A percentile compares a stretch with the other conserved stretches of the same genome.
These are phyloP conservation scores for Holtermannia corniformis DNA, from an alignment of 768 basidiomycete genomes.

Conservation along the genomic window DNA sequence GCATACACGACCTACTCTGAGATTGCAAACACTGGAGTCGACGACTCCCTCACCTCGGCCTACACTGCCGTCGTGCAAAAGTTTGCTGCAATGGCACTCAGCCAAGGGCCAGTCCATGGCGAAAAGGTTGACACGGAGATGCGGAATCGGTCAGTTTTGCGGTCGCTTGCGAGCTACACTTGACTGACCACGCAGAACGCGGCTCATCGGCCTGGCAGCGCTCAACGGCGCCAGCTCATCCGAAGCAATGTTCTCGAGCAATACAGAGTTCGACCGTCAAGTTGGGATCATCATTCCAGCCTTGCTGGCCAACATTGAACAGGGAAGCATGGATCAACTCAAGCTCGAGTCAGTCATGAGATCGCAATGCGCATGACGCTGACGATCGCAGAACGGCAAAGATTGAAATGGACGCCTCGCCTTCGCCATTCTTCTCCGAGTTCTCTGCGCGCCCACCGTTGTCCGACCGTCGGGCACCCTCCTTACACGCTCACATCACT, in stretches of 20 bases:
- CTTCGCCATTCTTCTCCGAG: constrained; percentile 69
- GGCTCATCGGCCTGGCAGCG: constrained; percentile 76
- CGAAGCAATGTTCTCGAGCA: constrained; percentile 67
- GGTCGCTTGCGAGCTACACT: background rate
- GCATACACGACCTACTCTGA: constrained; percentile 90
- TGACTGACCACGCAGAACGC: constrained; percentile 50
- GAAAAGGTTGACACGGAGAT: constrained; percentile 57
- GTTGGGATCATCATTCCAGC: constrained; percentile 61
- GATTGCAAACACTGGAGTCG: constrained; percentile 69
- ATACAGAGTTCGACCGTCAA: constrained; percentile 62
- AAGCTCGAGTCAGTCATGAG: constrained; percentile 56
- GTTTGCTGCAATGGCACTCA: constrained; percentile 57
- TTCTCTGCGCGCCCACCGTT: constrained; percentile 66
- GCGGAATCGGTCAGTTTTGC: constrained; percentile 54
- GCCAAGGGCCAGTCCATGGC: constrained; percentile 28
- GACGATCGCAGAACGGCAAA: constrained; percentile 47
- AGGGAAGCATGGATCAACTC: constrained; percentile 53
- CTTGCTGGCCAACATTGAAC: constrained; percentile 57
- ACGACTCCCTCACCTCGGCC: constrained; percentile 56
- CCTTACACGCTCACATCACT: constrained; percentile 78
- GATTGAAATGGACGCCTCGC: constrained; percentile 57
- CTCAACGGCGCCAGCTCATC: constrained; percentile 71
- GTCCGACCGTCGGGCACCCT: constrained; percentile 72
- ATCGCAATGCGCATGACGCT: constrained; percentile 5
- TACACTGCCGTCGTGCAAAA: constrained; percentile 60